Evolutionary conservation across 163 green algal species (phyloP), one percentile per base, ranked within the genome.

Genomic region (Coccomyxa subellipsoidea): DNA sequence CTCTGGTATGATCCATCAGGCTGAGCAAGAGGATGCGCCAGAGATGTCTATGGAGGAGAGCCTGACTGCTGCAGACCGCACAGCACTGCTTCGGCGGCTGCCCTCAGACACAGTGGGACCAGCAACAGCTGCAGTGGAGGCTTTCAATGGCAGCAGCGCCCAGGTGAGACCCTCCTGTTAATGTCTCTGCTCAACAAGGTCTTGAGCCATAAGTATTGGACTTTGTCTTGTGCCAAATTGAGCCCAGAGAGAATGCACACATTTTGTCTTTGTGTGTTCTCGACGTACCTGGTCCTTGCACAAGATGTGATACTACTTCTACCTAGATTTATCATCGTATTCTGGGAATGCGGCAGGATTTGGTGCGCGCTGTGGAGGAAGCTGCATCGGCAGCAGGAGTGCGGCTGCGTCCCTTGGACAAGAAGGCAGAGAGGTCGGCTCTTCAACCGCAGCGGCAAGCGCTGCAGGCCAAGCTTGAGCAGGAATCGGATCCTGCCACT

Each of bases 401-500:
- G 78, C 87, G 92, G 31, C 77, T 94, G 47, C 82, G 80, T n/a
- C 71, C 53, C 25, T 83, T 93, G 54, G 93, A 96, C 84, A 96
- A 94, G 84, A 95, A 94, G 86, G 84, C 79, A 12, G 93, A 97
- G 79, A 87, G 88, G 38, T 83, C 87, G 0, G 71, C 89, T 53
- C 81, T 93, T 36, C 79, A 83, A 15, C 75, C 76, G 5, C 84
- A 92, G 47, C 85, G 80, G 35, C 85, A 88, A 79, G 83, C 81
- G 35, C 83, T 94, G 78, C 54, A 88, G 54, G 76, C 35, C 12
- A 75, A 87, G 69, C 86, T 96, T 54, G 82, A 81, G 12, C 75
- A 47, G 0, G 90, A 91, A 80, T 35, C 54, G 15, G 86, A 91
- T 34, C 86, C 91, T 36, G 86, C 93, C 10, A 82, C 87, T 1